phyloP scores from a whole-genome alignment of 345 rosid genomes.

The Corymbia maculata region DNA sequence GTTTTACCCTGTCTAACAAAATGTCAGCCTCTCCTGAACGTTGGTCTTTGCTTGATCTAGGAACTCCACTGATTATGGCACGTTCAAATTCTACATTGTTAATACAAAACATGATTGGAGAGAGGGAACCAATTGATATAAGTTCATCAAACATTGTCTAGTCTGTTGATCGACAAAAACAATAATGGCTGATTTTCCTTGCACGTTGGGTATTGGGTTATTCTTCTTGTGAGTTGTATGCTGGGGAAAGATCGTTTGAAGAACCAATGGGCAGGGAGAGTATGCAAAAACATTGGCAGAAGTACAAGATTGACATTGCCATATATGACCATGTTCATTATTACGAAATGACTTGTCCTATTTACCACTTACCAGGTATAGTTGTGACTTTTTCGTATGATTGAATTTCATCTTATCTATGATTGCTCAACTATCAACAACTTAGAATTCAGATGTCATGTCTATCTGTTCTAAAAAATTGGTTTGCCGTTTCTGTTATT shows the following conservation, averaged over 20 bases:
- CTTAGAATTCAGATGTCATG: too few relatives aligned
- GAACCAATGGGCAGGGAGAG: conserved; percentile 72
- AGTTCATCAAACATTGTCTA: conserved; percentile 54
- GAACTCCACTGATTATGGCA: conserved; percentile 66
- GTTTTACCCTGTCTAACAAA: not conserved
- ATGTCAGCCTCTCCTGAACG: too few relatives aligned
- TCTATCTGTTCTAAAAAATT: too few relatives aligned
- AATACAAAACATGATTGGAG: too few relatives aligned
- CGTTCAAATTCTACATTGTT: conserved; percentile 58
- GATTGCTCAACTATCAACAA: too few relatives aligned
- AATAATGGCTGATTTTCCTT: too few relatives aligned
- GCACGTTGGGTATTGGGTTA: conserved; percentile 64
- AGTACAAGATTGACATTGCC: conserved; percentile 67
- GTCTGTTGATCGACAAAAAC: conserved; percentile 55
- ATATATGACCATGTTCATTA: conserved; percentile 71
- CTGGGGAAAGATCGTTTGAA: conserved; percentile 35
- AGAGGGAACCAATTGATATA: not conserved
- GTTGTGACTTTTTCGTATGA: too few relatives aligned
- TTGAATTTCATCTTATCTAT: too few relatives aligned
- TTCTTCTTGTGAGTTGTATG: conserved; percentile 32
- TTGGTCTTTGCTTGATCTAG: too few relatives aligned
- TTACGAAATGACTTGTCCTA: conserved; percentile 71
- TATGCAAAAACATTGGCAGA: conserved; percentile 75
- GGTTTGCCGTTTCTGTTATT: too few relatives aligned
- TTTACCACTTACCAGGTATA: conserved; percentile 63